Base-by-base conservation (phyloP, 805 yeast genomes). In the Pichia membranifaciens region DNA sequence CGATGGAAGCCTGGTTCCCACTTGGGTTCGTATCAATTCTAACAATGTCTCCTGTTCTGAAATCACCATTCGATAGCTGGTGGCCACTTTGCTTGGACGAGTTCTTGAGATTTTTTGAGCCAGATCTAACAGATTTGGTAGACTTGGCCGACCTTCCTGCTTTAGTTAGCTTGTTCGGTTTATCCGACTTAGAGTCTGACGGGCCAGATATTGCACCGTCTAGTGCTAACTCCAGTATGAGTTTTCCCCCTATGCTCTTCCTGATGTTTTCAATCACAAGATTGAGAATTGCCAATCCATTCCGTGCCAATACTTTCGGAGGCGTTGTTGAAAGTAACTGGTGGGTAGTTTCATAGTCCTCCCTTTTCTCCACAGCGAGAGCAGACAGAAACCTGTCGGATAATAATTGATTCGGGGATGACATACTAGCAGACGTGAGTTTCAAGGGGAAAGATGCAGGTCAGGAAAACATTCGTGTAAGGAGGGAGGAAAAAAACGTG, bases 191-290 rank as follows among this genome's bases (percentile, higher is more conserved):
- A 3, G 43, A 28, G 8, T 65, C 58, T 32, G 67, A 25, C 10
- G 39, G n/a, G 22, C 38, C 38, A 17, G 31, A 33, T 18, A 49
- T 33, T 5, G 55, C 58, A 17, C 55, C 45, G 5, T 91, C 25
- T 71, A 66, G 16, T 57, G 69, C 44, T 8, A 91, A 64, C 53
- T 87, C 95, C 13, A 87, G 55, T 5, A 83, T 69, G 1, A 80
- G 69, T 49, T 81, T 78, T 2, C 96, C 96, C 15, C 87, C 95
- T 9, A 87, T 66, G 0, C 96, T 95, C 0, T 90, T 84, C 47
- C 84, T 70, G 2, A 85, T 65, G 47, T 79, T 78, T n/a, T 74
- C 73, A 13, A 84, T 67, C 0, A 67, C 60, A 41, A 91, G 68
- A 61, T 89, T 86, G 41, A 81, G 62, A 4, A 87, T 69, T 0